Evolutionary conservation across 169 alveolate species (phyloP), one percentile per base, ranked within the genome.

Genomic region (Pseudocohnilembus persalinus): DNA sequence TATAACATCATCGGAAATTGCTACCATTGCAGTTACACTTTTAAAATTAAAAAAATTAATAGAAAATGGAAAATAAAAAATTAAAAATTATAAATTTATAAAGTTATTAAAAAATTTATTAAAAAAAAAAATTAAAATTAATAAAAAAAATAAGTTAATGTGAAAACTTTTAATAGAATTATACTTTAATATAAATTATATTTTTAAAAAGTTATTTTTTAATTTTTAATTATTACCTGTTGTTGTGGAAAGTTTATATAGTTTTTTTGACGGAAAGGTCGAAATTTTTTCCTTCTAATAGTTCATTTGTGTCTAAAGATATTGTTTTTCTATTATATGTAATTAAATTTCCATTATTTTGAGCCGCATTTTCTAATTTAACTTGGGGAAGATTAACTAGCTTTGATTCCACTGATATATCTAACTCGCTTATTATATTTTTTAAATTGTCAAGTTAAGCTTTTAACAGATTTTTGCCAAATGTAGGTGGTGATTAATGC

Each of bases 1-100:
- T 25, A 84, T 64, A 15, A 84, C 68, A 35, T 84, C 89, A 31
- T 84, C 82, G 15, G 89, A 35, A 16, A 84, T 72, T n/a, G 89
- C 79, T 16, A 84, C 76, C 15, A 79, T 49, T 79, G 31, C 64
- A 29, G 31, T 79, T 63, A 65, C 73, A 72, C 89, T 77, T 25
- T 76, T 65, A 49, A 32, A 24, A 34, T 77, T 35, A 74, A 76
- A 74, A 76, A 74, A 20, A 33, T 31, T 33, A 26, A 65, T 29
- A 75, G 11, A 74, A 74, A 64, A 74, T 34, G 28, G 1, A 31
- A 28, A 4, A 72, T n/a, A 29, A 72, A 32, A 25, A 63, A 63
- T 24, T 32, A 31, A 72, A 32, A 24, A 68, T 82, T 77, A n/a
- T 77, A n/a, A 1, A 77, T 34, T 31, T 27, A 29, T 27, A 73